Conservation (phyloP, 202 grass and related monocot genomes). For the Setaria viridis region DNA sequence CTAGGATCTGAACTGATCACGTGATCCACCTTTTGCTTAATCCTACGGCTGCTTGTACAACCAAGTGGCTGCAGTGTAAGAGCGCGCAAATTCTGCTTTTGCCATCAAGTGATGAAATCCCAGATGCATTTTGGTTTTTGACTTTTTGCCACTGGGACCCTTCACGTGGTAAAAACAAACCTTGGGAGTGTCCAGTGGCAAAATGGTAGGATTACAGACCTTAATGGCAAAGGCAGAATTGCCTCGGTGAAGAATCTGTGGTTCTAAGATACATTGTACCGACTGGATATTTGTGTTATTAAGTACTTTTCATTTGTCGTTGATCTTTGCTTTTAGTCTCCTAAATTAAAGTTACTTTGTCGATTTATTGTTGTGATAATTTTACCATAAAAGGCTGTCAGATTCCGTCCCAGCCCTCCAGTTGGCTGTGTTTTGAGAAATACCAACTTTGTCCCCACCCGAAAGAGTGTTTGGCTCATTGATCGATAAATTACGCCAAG, state of each 20-base stretch:
- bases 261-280: background rate
- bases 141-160: background rate
- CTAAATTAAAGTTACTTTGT: background rate
- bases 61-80: slow-evolving; percentile 12
- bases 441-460: no score
- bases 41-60: background rate
- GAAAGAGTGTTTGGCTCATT: no score
- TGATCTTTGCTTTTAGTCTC: background rate
- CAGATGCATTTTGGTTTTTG: background rate
- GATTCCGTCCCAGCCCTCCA: no score
- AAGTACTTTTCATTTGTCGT: background rate
- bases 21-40: slow-evolving; percentile 26
- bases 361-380: background rate
- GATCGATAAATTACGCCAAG: no score
- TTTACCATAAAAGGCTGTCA: background rate
- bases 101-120: background rate
- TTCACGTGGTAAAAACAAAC: background rate
- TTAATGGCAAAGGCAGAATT: slow-evolving; percentile 12
- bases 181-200: background rate
- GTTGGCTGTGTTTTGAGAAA: no score
- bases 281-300: background rate
- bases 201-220: background rate
- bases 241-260: background rate
- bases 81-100: slow-evolving; percentile 9
- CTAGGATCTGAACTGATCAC: background rate